Percentiles rank a stretch among this genome's conserved stretches.
Evolutionary conservation across 2,329 filamentous ascomycete genomes (phyloP).

Genomic region (Aspergillus aculeatinus): DNA sequence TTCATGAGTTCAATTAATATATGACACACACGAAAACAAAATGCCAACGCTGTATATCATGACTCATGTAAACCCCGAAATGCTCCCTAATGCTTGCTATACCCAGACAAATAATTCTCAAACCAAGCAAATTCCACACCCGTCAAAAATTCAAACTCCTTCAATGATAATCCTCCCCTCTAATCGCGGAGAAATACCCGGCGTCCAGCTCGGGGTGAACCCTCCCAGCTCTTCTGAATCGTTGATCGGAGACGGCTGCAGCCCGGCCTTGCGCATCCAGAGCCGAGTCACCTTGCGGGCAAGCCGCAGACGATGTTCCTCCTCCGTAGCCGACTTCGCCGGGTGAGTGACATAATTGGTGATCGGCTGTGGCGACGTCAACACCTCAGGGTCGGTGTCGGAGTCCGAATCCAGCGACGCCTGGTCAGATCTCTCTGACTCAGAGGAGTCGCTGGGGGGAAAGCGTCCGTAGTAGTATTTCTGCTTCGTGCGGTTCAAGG

Average conservation of each 20-base stretch:
- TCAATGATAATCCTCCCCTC: slow-evolving; percentile 68
- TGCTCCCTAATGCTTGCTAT: not conserved
- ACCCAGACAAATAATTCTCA: not conserved
- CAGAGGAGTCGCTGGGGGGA: slow-evolving; percentile 16
- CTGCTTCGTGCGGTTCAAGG: slow-evolving; percentile 23
- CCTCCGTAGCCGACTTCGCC: slow-evolving; percentile 46
- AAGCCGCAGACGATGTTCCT: slow-evolving; percentile 59
- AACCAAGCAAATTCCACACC: not conserved
- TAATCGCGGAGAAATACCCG: slow-evolving; percentile 71
- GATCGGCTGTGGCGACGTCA: slow-evolving; percentile 33
- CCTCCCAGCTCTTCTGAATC: slow-evolving; percentile 57
- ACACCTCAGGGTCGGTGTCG: slow-evolving; percentile 41
- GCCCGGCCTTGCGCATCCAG: slow-evolving; percentile 69
- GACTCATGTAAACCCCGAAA: not conserved
- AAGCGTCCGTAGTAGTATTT: slow-evolving; percentile 34
- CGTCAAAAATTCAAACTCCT: not conserved
- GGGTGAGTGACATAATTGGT: slow-evolving; percentile 42
- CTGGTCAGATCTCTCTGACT: slow-evolving; percentile 26
- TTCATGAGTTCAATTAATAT: not conserved
- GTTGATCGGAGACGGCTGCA: slow-evolving; percentile 53
- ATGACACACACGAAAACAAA: not conserved
- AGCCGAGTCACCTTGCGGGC: slow-evolving; percentile 68
- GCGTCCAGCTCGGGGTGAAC: slow-evolving; percentile 70
- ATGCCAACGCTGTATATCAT: not conserved
- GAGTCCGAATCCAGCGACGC: slow-evolving; percentile 46